Evolutionary conservation across 805 yeast species (phyloP).

Genomic region (Kluyveromyces nonfermentans): DNA sequence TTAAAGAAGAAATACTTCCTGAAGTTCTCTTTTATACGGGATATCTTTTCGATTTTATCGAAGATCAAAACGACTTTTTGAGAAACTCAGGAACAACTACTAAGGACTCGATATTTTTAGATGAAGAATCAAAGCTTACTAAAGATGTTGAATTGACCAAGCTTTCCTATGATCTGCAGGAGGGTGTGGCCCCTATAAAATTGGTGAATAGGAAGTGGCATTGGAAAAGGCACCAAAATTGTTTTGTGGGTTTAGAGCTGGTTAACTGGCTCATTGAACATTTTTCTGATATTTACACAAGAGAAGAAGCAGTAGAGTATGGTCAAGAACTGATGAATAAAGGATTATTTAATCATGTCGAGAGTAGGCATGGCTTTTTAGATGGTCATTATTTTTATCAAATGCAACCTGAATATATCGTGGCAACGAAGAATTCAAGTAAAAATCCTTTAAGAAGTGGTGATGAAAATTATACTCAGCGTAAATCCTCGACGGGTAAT

Average conservation of each 20-base stretch:
- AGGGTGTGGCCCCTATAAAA: conserved; percentile 48
- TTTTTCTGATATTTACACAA: conserved; percentile 66
- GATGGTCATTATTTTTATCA: conserved; percentile 92
- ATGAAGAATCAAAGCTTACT: conserved; percentile 31
- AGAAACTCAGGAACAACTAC: conserved; percentile 25
- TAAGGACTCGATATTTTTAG: conserved; percentile 29
- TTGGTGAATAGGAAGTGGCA: conserved; percentile 87
- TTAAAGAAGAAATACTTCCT: conserved; percentile 46
- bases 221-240: conserved; percentile 62
- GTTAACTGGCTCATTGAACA: conserved; percentile 78
- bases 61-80: conserved; percentile 38
- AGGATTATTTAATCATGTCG: conserved; percentile 73
- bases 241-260: conserved; percentile 78
- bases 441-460: conserved; percentile 1
- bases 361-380: conserved; percentile 68
- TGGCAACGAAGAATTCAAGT: conserved; percentile 10
- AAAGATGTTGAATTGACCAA: conserved; percentile 41
- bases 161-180: conserved; percentile 57
- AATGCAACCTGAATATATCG: conserved; percentile 46
- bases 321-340: conserved; percentile 71
- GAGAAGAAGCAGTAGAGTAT: conserved; percentile 74
- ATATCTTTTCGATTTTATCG: conserved; percentile 57
- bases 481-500: conserved; percentile 3
- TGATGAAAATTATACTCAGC: conserved; percentile 4
- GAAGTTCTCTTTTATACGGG: conserved; percentile 87